Evolutionary conservation across 805 yeast species (phyloP), one percentile per base, ranked within the genome.

Genomic region (Myxozyma vanderwaltii): DNA sequence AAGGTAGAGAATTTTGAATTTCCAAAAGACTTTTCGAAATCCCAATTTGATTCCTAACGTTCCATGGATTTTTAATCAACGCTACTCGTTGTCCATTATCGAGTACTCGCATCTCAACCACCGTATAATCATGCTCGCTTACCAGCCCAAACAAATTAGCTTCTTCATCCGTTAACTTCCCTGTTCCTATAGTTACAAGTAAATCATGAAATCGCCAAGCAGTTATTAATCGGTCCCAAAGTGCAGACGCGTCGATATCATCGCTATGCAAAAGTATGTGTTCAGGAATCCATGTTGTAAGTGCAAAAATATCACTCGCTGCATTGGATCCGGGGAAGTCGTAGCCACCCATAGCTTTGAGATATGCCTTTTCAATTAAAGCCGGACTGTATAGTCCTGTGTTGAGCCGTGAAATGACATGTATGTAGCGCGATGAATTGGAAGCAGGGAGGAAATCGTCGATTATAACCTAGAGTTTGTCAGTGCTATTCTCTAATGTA

Each of bases 201-300:
- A 84, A 70, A 2, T 73, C 63, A 3, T 78, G 78, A 1, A 56
- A 29, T 3, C 61, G 47, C 69, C 79, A 79, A 1, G 67, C 54
- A 0, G 59, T 51, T 55, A 63, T 58, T 58, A 82, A 13, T 59
- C 59, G 44, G 26, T 71, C 56, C 78, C 84, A 75, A 0, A 79
- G 63, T 0, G 62, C 59, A 1, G 68, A 63, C 12, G 50, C 15
- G 7, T 54, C 35, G 1, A 61, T 39, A 1, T 54, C 60, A 13
- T 50, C 61, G 21, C 73, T 69, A 13, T 54, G 53, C 0, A 75
- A 64, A 1, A 70, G 61, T 1, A 75, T 59, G 53, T 77, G 78
- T 59, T 88, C 91, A 0, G 96, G 96, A 5, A 86, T 70, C 85
- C 88, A 90, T 0, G 91, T 90, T 1, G 84, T 77, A 1, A 91